Conservation (phyloP, 495 filamentous ascomycete genomes). For the Penicillium manginii region DNA sequence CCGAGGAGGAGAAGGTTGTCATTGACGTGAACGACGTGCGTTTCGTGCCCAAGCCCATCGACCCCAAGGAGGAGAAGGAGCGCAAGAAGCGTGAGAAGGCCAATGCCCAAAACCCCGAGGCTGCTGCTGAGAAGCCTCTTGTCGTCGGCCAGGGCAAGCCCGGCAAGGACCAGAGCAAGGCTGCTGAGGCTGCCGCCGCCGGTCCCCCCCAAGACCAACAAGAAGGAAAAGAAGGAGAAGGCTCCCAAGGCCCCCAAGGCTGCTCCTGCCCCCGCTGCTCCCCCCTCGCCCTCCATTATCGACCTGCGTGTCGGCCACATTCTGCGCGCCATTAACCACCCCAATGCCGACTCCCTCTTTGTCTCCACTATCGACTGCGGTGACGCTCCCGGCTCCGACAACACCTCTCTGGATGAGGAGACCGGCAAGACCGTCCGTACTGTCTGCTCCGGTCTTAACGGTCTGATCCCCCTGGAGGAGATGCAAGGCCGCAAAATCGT, state of each 20-base stretch:
- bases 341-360: slow-evolving; percentile 93
- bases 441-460: slow-evolving; percentile 95
- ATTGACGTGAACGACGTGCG: slow-evolving; percentile 80
- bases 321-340: slow-evolving; percentile 90
- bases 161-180: slow-evolving; percentile 37
- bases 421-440: slow-evolving; percentile 89
- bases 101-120: slow-evolving; percentile 50
- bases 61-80: slow-evolving; percentile 88
- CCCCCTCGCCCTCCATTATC: slow-evolving; percentile 81
- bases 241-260: slow-evolving; percentile 67
- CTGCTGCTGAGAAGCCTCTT: slow-evolving; percentile 42
- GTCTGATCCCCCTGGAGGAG: slow-evolving; percentile 85
- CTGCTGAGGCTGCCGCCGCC: slow-evolving; percentile 38
- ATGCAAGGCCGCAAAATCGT: slow-evolving; percentile 97
- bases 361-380: slow-evolving; percentile 97
- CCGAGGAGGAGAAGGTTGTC: slow-evolving; percentile 75
- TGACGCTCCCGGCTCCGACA: slow-evolving; percentile 81
- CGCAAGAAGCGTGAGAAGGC: slow-evolving; percentile 86
- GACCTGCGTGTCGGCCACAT: slow-evolving; percentile 97
- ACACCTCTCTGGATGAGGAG: slow-evolving; percentile 74
- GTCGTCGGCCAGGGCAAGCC: slow-evolving; percentile 54
- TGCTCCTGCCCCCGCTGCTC: slow-evolving; percentile 64
- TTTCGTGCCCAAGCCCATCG: slow-evolving; percentile 78
- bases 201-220: slow-evolving; percentile 45
- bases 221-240: slow-evolving; percentile 80